A percentile compares a stretch with the other conserved stretches of the same genome.
Evolutionary conservation across 768 basidiomycete species (phyloP).

Genomic region (Xerocomellus amylosporus): DNA sequence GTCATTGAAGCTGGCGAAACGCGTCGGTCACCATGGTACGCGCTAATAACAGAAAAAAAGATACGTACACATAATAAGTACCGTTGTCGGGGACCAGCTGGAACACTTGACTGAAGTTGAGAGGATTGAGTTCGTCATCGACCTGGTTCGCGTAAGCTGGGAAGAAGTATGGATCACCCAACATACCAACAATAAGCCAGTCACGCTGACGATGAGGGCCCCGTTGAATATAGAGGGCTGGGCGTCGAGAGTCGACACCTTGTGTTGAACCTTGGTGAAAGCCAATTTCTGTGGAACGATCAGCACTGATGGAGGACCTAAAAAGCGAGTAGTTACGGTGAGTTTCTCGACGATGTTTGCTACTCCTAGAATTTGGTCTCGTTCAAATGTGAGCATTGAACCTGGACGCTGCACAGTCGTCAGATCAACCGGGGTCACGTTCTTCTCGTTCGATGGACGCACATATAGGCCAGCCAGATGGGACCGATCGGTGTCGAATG

Average conservation of each 20-base stretch:
- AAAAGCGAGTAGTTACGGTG: conserved; percentile 41
- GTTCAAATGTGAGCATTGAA: conserved; percentile 90
- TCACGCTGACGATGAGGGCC: conserved; percentile 77
- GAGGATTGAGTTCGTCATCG: conserved; percentile 74
- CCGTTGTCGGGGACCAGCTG: conserved; percentile 75
- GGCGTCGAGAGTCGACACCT: conserved; percentile 77
- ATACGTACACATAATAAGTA: conserved; percentile 81
- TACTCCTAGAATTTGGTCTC: conserved; percentile 52
- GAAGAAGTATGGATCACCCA: not conserved
- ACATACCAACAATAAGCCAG: conserved; percentile 73
- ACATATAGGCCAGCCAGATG: conserved; percentile 73
- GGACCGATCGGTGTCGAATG: conserved; percentile 66
- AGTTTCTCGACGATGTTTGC: conserved; percentile 75
- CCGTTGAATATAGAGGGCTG: conserved; percentile 71
- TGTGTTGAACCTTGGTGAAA: conserved; percentile 79
- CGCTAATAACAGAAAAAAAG: not conserved
- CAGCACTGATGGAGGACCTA: not conserved
- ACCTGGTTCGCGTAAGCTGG: conserved; percentile 47
- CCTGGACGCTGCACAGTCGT: conserved; percentile 52
- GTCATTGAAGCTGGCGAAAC: conserved; percentile 64
- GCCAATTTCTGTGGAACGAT: conserved; percentile 55
- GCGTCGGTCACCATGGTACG: conserved; percentile 6
- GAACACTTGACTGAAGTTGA: conserved; percentile 92
- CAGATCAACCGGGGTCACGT: conserved; percentile 30
- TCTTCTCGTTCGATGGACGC: conserved; percentile 30